A percentile compares a stretch with the other conserved stretches of the same genome.
phyloP scores from a whole-genome alignment of 2,329 filamentous ascomycete species.

The Magnaporthiopsis incrustans region DNA sequence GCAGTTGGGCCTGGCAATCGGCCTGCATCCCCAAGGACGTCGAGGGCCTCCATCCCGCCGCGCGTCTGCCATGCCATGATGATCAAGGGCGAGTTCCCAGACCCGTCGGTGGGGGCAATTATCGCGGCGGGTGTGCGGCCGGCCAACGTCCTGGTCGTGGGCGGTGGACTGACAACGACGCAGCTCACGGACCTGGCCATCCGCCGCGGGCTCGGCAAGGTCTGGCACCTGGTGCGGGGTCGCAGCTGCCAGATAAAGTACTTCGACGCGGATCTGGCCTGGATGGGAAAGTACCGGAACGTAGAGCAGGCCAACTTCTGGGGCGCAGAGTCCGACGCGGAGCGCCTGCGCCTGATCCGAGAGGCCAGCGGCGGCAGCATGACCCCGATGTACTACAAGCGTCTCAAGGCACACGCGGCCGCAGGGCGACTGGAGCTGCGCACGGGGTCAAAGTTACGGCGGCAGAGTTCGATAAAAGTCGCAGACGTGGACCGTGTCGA shows the following conservation, averaged over 20 bases:
- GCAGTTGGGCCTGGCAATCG: conserved; percentile 62
- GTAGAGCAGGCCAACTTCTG: conserved; percentile 70
- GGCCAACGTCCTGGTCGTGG: conserved; percentile 64
- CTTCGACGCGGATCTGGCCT: conserved; percentile 68
- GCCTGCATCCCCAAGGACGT: conserved; percentile 35
- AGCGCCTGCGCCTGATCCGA: conserved; percentile 58
- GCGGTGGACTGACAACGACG: conserved; percentile 68
- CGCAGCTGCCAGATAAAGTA: conserved; percentile 51
- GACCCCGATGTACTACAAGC: conserved; percentile 58
- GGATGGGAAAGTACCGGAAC: conserved; percentile 80
- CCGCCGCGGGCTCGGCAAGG: conserved; percentile 54
- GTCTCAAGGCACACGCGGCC: conserved; percentile 52
- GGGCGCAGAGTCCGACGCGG: conserved; percentile 62
- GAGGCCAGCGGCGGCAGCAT: conserved; percentile 69
- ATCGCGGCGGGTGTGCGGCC: conserved; percentile 34
- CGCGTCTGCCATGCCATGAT: conserved; percentile 50
- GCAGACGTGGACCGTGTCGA: conserved; percentile 34
- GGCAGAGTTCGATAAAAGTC: conserved; percentile 39
- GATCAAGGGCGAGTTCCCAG: conserved; percentile 47
- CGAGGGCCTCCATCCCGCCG: conserved; percentile 8
- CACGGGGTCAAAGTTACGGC: conserved; percentile 43
- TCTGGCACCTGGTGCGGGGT: conserved; percentile 63
- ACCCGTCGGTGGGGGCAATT: conserved; percentile 40
- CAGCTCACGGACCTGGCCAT: conserved; percentile 64
- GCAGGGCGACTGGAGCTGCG: conserved; percentile 45